A percentile compares a stretch with the other conserved stretches of the same genome.
Evolutionary conservation across 768 basidiomycete genomes (phyloP).

Genomic region (Podaxis sp.): DNA sequence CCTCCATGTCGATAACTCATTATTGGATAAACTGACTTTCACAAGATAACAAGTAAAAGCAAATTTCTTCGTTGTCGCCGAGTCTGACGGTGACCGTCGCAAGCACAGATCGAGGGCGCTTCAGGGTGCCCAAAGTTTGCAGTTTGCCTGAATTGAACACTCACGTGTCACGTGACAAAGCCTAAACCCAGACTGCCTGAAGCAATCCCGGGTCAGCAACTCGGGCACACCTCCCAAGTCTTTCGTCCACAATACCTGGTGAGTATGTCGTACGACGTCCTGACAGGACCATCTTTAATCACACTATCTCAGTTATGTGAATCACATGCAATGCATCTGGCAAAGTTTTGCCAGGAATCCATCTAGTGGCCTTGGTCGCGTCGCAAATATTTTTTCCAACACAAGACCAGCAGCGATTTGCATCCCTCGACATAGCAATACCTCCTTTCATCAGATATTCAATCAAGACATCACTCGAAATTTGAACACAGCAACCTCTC

Average conservation of each 20-base stretch:
- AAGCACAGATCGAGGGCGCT: neutral
- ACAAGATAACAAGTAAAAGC: neutral
- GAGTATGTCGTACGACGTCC: neutral
- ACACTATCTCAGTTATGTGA: slow-evolving; percentile 44
- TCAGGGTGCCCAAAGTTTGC: neutral
- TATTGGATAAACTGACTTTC: neutral
- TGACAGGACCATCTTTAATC: neutral
- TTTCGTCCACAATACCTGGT: neutral
- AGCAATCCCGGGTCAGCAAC: neutral
- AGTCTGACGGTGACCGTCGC: slow-evolving; percentile 1
- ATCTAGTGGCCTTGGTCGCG: slow-evolving; percentile 12
- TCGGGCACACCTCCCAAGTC: neutral
- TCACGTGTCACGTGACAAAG: neutral
- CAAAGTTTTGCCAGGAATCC: slow-evolving; percentile 45
- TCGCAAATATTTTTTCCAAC: slow-evolving; percentile 12
- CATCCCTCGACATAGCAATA: neutral
- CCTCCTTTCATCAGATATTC: neutral
- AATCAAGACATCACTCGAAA: neutral
- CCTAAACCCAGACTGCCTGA: neutral
- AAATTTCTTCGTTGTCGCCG: slow-evolving; percentile 8
- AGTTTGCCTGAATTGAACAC: neutral
- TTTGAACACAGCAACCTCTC: neutral
- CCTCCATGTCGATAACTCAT: slow-evolving; percentile 12
- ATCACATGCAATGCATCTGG: slow-evolving; percentile 70
- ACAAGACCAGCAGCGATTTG: neutral